phyloP scores from a whole-genome alignment of 768 basidiomycete genomes.

The Tubosaeta sp. region DNA sequence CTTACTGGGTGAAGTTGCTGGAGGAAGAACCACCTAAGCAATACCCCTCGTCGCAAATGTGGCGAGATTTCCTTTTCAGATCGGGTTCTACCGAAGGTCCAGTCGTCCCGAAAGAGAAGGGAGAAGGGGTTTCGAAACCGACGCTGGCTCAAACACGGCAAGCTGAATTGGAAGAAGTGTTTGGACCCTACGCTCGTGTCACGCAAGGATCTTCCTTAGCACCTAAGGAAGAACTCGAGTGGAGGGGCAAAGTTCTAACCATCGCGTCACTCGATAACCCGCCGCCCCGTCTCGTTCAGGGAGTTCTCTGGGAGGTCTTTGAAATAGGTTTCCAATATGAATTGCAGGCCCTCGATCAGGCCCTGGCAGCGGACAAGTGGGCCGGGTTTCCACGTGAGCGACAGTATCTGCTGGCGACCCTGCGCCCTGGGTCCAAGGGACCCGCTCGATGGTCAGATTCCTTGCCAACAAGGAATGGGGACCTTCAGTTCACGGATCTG shows the following conservation, averaged over 20 bases:
- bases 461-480: too few species aligned
- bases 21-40: not conserved
- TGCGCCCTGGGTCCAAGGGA: too few species aligned
- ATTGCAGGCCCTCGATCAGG: constrained; percentile 16
- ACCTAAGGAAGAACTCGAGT: not conserved
- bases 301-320: constrained; percentile 19
- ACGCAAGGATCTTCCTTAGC: not conserved
- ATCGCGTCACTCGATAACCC: not conserved
- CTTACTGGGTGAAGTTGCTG: constrained; percentile 1
- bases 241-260: not conserved
- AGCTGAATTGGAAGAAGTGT: not conserved
- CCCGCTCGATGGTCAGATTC: too few species aligned
- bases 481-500: too few species aligned
- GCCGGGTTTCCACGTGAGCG: too few species aligned
- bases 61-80: constrained; percentile 10
- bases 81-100: too few species aligned
- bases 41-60: constrained; percentile 7
- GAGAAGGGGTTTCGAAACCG: not conserved
- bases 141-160: not conserved
- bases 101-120: not conserved
- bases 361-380: too few species aligned
- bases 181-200: too few species aligned
- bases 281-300: not conserved
- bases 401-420: too few species aligned
- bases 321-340: constrained; percentile 21